Evolutionary conservation across 495 filamentous ascomycete species (phyloP).

Genomic region (Aspergillus haitiensis): DNA sequence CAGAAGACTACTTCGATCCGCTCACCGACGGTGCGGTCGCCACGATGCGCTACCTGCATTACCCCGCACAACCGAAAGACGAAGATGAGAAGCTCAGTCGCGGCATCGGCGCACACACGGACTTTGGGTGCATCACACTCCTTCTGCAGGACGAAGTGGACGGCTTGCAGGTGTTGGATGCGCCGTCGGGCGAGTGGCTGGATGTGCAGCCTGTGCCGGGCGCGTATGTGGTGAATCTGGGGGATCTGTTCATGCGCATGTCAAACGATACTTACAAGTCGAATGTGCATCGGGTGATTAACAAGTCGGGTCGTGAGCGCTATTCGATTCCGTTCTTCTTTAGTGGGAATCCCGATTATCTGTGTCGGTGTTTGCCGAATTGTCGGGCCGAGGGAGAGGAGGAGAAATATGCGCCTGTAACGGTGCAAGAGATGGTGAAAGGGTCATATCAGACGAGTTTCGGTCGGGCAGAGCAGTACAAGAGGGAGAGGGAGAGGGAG

Average conservation of each 20-base stretch:
- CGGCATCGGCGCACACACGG: conserved; percentile 50
- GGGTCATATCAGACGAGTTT: conserved; percentile 37
- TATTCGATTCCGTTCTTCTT: conserved; percentile 67
- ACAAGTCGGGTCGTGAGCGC: conserved; percentile 45
- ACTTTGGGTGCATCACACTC: conserved; percentile 47
- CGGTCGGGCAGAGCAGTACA: conserved; percentile 38
- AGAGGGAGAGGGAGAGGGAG: conserved; percentile 26
- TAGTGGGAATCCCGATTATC: conserved; percentile 53
- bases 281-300: conserved; percentile 55
- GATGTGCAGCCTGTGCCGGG: conserved; percentile 50
- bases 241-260: conserved; percentile 61
- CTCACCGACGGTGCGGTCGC: conserved; percentile 39
- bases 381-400: conserved; percentile 39
- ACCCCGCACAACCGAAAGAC: conserved; percentile 47
- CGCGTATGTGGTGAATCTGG: conserved; percentile 57
- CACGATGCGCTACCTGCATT: conserved; percentile 45
- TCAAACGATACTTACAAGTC: conserved; percentile 58
- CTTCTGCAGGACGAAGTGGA: conserved; percentile 51
- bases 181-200: conserved; percentile 40
- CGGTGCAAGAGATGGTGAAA: conserved; percentile 39
- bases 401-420: conserved; percentile 51
- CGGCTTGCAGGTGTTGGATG: conserved; percentile 55
- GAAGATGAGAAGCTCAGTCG: conserved; percentile 37
- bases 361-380: conserved; percentile 55
- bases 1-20: conserved; percentile 33